These are phyloP conservation scores for Gentiana straminea DNA, from an alignment of 257 asterid genomes.

Conservation along the genomic window DNA sequence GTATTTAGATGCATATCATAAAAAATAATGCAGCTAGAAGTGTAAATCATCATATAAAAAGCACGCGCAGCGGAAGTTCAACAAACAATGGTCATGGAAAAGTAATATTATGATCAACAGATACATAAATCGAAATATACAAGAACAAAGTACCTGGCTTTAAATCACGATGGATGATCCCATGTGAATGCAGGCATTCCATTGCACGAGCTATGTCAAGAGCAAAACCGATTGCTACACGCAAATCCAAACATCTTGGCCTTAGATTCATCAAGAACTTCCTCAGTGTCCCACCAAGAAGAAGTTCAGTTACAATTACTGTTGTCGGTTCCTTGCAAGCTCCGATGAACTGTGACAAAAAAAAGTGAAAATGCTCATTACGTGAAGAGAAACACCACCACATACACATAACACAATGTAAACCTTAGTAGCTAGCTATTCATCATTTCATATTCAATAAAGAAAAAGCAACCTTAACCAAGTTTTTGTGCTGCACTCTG, in stretches of 20 bases:
- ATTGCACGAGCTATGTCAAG: conserved; percentile 94
- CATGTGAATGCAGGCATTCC: conserved; percentile 88
- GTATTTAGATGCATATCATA: no score
- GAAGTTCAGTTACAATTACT: conserved; percentile 85
- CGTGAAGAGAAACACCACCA: background rate
- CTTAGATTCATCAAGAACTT: conserved; percentile 60
- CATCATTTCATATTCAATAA: background rate
- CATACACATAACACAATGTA: background rate
- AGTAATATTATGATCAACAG: no score
- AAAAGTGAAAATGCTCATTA: background rate
- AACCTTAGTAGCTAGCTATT: background rate
- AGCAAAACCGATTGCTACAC: conserved; percentile 65
- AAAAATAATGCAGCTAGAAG: background rate
- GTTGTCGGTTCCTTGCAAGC: conserved; percentile 93
- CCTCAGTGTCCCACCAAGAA: conserved; percentile 75
- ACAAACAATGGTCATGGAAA: background rate
- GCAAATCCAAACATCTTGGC: conserved; percentile 62
- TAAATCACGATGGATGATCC: conserved; percentile 86
- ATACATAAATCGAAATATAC: no score
- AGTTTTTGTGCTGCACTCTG: conserved; percentile 83
- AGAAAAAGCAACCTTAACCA: conserved; percentile 61
- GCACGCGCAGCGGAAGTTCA: background rate
- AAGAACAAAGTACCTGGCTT: conserved; percentile 58
- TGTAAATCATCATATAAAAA: background rate
- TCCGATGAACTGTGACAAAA: conserved; percentile 58